Conservation (phyloP, 2,329 filamentous ascomycete genomes). For the Cadophora sp. region DNA sequence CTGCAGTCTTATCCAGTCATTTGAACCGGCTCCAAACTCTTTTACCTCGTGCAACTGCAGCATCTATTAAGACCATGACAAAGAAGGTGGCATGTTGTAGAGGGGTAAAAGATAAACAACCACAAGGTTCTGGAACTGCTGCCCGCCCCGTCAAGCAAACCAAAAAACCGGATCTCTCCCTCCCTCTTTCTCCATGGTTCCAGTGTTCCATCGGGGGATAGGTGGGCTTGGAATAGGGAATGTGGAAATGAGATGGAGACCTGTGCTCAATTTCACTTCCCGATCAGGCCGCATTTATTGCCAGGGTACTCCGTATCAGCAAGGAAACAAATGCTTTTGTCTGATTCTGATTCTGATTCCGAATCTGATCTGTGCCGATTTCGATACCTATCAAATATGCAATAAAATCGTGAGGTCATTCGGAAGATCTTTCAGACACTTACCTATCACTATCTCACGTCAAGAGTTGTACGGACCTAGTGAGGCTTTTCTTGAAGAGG, state of each 20-base stretch:
- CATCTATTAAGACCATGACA: not conserved
- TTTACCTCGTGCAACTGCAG: too few species aligned
- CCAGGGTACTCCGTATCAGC: not conserved
- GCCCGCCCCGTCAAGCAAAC: not conserved
- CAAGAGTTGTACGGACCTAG: too few species aligned
- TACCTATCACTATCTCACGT: too few species aligned
- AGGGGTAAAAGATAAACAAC: not conserved
- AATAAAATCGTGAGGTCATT: not conserved
- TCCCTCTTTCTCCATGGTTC: not conserved
- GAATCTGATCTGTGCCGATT: too few species aligned
- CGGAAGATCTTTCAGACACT: not conserved
- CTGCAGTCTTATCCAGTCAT: too few species aligned
- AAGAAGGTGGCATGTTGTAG: conserved; percentile 4
- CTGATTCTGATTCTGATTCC: not conserved
- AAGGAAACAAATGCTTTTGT: not conserved
- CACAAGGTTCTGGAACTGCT: not conserved
- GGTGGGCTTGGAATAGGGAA: not conserved
- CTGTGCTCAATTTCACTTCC: conserved; percentile 2
- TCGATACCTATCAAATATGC: not conserved
- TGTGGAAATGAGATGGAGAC: conserved; percentile 18
- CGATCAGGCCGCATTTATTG: not conserved
- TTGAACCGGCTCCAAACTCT: not conserved
- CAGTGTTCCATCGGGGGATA: not conserved
- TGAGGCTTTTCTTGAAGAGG: not conserved
- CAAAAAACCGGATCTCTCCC: not conserved